Conservation (phyloP, 2,329 filamentous ascomycete genomes). For the Boeremia exigua region DNA sequence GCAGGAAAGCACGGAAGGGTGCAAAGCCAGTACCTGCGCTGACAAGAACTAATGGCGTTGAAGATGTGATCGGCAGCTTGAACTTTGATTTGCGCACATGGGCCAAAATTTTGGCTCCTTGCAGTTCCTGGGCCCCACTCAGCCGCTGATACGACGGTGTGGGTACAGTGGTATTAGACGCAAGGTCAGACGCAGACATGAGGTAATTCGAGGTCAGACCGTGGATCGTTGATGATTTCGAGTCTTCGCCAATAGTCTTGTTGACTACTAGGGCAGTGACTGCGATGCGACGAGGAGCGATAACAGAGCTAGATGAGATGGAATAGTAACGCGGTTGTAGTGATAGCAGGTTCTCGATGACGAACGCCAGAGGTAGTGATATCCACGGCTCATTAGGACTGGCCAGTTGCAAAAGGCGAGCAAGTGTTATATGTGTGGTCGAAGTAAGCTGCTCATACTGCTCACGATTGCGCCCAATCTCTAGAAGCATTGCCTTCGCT, state of each 20-base stretch:
- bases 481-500: conserved; percentile 39
- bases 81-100: conserved; percentile 54
- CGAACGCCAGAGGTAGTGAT: conserved; percentile 39
- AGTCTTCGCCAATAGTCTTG: conserved; percentile 32
- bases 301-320: conserved; percentile 48
- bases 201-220: conserved; percentile 52
- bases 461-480: conserved; percentile 42
- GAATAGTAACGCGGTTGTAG: conserved; percentile 43
- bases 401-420: conserved; percentile 45
- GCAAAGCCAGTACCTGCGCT: conserved; percentile 45
- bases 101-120: conserved; percentile 42
- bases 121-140: conserved; percentile 18
- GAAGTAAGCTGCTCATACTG: conserved; percentile 41
- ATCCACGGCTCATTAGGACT: conserved; percentile 39
- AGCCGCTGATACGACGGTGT: conserved; percentile 25
- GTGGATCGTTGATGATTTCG: conserved; percentile 29
- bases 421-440: conserved; percentile 47
- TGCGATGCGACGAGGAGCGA: conserved; percentile 42
- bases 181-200: conserved; percentile 32
- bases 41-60: conserved; percentile 57
- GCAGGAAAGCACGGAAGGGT: conserved; percentile 43
- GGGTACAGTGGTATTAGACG: conserved; percentile 19
- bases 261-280: conserved; percentile 51
- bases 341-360: conserved; percentile 37
- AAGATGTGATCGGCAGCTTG: conserved; percentile 52